Percentiles rank a stretch among this genome's conserved stretches.
Conservation (phyloP, 257 asterid genomes). For the Vinca minor region DNA sequence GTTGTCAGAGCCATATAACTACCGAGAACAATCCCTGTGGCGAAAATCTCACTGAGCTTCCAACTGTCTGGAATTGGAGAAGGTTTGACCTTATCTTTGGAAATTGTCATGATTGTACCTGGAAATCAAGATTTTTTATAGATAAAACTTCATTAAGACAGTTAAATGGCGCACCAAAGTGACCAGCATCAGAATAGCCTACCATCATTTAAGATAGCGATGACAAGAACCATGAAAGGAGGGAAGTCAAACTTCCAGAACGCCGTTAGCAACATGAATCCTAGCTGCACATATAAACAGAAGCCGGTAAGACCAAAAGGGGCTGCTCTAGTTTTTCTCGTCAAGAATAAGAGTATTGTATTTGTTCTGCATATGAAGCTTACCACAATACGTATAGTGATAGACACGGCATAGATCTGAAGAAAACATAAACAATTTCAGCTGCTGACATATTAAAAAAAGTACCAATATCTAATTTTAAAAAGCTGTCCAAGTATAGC, state of each 20-base stretch:
- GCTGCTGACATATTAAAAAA: no score
- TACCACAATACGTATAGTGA: conserved; percentile 38
- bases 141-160: background rate
- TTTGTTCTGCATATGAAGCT: background rate
- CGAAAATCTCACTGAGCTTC: conserved; percentile 37
- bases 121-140: background rate
- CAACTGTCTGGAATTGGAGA: conserved; percentile 41
- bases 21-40: conserved; percentile 32
- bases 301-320: background rate
- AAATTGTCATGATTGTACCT: conserved; percentile 39
- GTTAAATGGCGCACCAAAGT: background rate
- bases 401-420: conserved; percentile 35
- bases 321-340: background rate
- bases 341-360: background rate
- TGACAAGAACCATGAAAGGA: conserved; percentile 37
- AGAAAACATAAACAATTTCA: conserved; percentile 6
- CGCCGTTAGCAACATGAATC: conserved; percentile 29
- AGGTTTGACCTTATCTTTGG: conserved; percentile 38
- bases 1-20: conserved; percentile 36
- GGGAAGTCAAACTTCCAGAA: conserved; percentile 35
- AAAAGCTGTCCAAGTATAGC: no score
- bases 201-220: conserved; percentile 34
- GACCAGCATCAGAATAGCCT: background rate
- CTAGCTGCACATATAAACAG: conserved; percentile 23
- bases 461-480: no score